These are phyloP conservation scores for Polyplosphaeria fusca DNA, from an alignment of 495 filamentous ascomycete species.

Conservation along the genomic window DNA sequence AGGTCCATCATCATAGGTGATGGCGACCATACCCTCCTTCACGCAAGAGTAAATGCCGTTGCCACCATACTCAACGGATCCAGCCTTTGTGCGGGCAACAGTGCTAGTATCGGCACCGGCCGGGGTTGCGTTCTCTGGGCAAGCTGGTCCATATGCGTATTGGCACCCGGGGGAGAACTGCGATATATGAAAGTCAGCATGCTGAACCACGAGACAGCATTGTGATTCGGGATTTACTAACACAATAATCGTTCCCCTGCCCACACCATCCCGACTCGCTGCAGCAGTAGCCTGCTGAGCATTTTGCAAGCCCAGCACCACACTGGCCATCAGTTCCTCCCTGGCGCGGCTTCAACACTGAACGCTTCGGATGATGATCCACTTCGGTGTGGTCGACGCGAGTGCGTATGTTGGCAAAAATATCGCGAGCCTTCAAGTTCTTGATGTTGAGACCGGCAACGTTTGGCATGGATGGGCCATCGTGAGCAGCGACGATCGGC, in stretches of 20 bases:
- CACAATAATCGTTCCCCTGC: not conserved
- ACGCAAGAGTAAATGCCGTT: constrained; percentile 63
- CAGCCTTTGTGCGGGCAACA: constrained; percentile 24
- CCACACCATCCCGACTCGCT: constrained; percentile 13
- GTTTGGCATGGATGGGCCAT: constrained; percentile 13
- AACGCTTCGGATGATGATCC: constrained; percentile 4
- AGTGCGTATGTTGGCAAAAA: constrained; percentile 18
- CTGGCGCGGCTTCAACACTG: constrained; percentile 13
- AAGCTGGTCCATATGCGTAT: constrained; percentile 30
- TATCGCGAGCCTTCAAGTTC: constrained; percentile 20
- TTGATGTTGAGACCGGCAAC: constrained; percentile 21
- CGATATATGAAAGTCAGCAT: too few relatives aligned
- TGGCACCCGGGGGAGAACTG: constrained; percentile 28
- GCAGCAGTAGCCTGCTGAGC: constrained; percentile 32
- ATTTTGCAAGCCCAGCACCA: constrained; percentile 20
- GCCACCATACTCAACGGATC: constrained; percentile 27
- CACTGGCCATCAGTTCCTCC: constrained; percentile 26
- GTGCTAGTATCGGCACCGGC: constrained; percentile 29
- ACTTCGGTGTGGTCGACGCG: not conserved
- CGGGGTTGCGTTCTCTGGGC: constrained; percentile 28
- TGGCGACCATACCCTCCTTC: constrained; percentile 48
- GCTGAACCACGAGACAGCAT: too few relatives aligned
- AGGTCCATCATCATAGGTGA: constrained; percentile 80
- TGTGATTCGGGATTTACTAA: too few relatives aligned
- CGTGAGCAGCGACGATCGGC: constrained; percentile 22